phyloP scores from a whole-genome alignment of 1,284 basidiomycete genomes.

The Bondarzewia mesenterica region DNA sequence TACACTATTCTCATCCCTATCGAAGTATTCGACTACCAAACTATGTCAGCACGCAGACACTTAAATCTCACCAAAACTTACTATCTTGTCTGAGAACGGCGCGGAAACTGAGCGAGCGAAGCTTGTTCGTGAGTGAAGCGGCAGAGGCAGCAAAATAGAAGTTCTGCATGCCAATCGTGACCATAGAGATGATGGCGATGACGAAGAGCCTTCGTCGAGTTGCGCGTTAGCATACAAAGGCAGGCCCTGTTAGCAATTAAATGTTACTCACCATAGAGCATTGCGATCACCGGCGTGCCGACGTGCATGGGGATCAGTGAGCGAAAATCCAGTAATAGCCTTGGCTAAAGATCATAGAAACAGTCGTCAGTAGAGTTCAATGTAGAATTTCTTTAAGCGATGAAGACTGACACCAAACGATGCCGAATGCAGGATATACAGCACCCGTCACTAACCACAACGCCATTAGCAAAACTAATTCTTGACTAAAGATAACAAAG shows the following conservation, averaged over 20 bases:
- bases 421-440: conserved; percentile 82
- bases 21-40: conserved; percentile 72
- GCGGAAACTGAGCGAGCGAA: conserved; percentile 65
- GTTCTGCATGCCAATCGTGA: conserved; percentile 58
- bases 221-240: not conserved
- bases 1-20: conserved; percentile 75
- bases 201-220: conserved; percentile 79
- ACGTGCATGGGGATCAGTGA: conserved; percentile 28
- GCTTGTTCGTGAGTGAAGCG: conserved; percentile 55
- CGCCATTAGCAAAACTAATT: conserved; percentile 14
- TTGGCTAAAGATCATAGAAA: conserved; percentile 26
- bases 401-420: conserved; percentile 47
- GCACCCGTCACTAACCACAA: conserved; percentile 48
- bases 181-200: conserved; percentile 65
- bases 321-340: conserved; percentile 61
- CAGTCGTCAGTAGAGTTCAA: too few relatives aligned
- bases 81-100: conserved; percentile 81
- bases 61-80: conserved; percentile 25
- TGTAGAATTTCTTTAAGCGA: too few relatives aligned
- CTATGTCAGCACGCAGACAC: conserved; percentile 5
- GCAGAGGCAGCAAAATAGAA: conserved; percentile 64
- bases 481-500: conserved; percentile 6
- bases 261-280: conserved; percentile 49
- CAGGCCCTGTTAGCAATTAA: not conserved
- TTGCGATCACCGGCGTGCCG: conserved; percentile 56